Evolutionary conservation across 257 asterid genomes (phyloP), one percentile per base, ranked within the genome.

Genomic region (Solanum pinnatisectum): DNA sequence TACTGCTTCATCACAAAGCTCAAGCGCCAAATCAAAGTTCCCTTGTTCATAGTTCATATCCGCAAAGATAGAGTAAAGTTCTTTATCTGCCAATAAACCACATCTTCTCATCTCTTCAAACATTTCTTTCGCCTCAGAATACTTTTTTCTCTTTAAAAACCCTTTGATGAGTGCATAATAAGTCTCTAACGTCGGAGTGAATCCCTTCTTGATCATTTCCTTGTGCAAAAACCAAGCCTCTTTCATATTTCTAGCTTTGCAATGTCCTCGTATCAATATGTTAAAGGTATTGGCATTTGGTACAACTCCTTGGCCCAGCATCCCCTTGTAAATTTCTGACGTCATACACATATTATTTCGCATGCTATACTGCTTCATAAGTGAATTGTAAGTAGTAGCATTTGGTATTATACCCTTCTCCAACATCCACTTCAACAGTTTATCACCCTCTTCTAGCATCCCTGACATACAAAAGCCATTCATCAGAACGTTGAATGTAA

Each of bases 171-270:
- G 94, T 25, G 95, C 95, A 87, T 92, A 89, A 89, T 97, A 96
- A 20, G 96, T 91, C 91, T 94, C 95, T 79, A 86, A 91, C 10
- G 96, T 90, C 63, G 90, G 91, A 83, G 87, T 46, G 91, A 37
- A 90, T 74, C 98, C 99, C 92, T 92, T 96, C 90, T 90, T 93
- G 76, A 90, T 92, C 95, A 94, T 91, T 87, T 95, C 98, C 92
- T 90, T 91, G 71, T 84, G 94, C 92, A 97, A 90, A 93, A 91
- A 97, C 98, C 98, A 96, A 10, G 98, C 97, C 92, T 97, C 99
- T 94, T 96, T 97, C 99, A 97, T 97, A 90, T 97, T 97, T 92
- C 99, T 95, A 72, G 95, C 98, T 89, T 94, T 97, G 90, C 98
- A 94, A 90, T 97, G 99, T 87, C 99, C 99, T 90, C 94, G 93